Base-by-base conservation (phyloP, 352 stramenopile genomes). In the Phytophthora constricta region DNA sequence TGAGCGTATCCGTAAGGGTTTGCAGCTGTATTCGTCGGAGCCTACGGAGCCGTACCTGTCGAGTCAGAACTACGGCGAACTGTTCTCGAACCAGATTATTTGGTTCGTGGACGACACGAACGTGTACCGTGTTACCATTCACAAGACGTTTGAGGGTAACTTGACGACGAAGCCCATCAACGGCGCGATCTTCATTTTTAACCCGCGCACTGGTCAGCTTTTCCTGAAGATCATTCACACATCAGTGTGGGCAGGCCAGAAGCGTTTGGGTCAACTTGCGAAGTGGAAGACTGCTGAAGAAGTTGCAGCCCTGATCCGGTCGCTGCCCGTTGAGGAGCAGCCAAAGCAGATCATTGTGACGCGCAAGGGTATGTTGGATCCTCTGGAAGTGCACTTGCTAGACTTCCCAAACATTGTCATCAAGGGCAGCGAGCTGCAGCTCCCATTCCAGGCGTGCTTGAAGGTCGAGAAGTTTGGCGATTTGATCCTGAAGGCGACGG, bases 201-300 rank as follows among this genome's bases (percentile, higher is more conserved):
- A 99, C 72, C 98, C 98, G 50, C 86, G 98, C 17, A 99, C 97
- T 13, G 98, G 98, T 31, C 98, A 99, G 72, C 82, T 99, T 17
- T 99, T 99, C 83, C 79, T 99, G 19, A 99, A 99, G 86, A 99
- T 99, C 62, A 99, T 99, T 62, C 98, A 99, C 87, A 99, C 98
- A 19, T 99, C 93, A 55, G 97, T 99, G 56, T 99, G 98, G 98
- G 97, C 97, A 27, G 98, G 98, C 8, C 98, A 99, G 76, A 99
- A 99, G 75, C 98, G 98, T 74, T 87, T 99, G 28, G 98, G 97
- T 0, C 97, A 99, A 84, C 85, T 99, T 27, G 98, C 98, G 0
- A 99, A 99, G 77, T 99, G 98, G 98, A 99, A 99, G 79, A 99
- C 98, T 8, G 97, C 98, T 0, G 98, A 99, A 91, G 98, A 99